A percentile compares a stretch with the other conserved stretches of the same genome.
These are phyloP conservation scores for Rosa hybrid DNA, from an alignment of 331 rosid species.

Conservation along the genomic window DNA sequence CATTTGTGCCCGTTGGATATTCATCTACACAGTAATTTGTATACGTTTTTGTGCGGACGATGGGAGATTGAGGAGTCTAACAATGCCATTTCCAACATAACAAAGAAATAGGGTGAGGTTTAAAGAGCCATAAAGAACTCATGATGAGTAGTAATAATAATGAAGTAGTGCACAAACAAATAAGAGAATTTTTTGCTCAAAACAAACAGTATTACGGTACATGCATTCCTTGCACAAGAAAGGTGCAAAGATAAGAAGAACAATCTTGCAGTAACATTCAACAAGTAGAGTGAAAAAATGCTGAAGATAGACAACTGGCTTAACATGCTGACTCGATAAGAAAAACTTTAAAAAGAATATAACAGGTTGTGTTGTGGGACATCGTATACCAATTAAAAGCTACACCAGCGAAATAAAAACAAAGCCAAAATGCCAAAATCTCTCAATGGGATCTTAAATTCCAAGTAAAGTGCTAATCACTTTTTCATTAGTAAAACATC, in stretches of 20 bases:
- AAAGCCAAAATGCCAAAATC: not conserved
- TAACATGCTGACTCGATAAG: not conserved
- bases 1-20: constrained; percentile 93
- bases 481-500: not conserved
- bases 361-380: not conserved
- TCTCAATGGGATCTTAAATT: not conserved
- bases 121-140: not conserved
- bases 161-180: not conserved
- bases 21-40: constrained; percentile 69
- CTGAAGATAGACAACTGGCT: not conserved
- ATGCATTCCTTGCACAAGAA: not conserved
- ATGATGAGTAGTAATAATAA: not conserved
- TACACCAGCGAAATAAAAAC: not conserved
- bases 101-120: not conserved
- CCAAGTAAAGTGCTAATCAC: not conserved
- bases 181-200: not conserved
- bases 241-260: not conserved
- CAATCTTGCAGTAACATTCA: not conserved
- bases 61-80: constrained; percentile 95
- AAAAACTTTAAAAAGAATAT: not conserved
- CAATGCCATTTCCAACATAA: constrained; percentile 23
- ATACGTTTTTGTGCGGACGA: constrained; percentile 84
- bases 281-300: not conserved
- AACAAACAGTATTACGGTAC: not conserved
- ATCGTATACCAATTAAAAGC: not conserved